Conservation (phyloP, 352 stramenopile genomes). For the Phytophthora palmivora region DNA sequence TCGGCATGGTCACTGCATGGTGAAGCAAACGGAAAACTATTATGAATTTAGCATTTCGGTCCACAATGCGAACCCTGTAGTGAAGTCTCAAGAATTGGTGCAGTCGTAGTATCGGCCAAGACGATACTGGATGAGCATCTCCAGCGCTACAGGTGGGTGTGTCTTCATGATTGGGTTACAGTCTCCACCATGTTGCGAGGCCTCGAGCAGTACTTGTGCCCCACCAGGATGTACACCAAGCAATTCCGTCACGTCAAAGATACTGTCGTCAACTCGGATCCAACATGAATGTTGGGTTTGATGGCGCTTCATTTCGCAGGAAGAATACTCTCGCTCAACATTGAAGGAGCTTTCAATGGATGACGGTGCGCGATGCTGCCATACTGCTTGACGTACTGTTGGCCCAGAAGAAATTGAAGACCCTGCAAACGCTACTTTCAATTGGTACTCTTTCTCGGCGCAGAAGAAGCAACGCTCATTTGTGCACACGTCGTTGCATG, state of each 20-base stretch:
- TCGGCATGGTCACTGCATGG: neutral
- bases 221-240: conserved; percentile 90
- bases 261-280: conserved; percentile 86
- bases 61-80: conserved; percentile 1
- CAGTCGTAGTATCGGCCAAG: conserved; percentile 75
- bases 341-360: conserved; percentile 41
- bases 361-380: conserved; percentile 36
- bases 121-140: conserved; percentile 63
- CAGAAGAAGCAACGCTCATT: conserved; percentile 76
- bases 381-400: conserved; percentile 28
- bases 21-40: conserved; percentile 5
- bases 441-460: conserved; percentile 77
- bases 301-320: conserved; percentile 90
- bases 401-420: conserved; percentile 31
- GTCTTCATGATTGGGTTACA: conserved; percentile 60
- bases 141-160: conserved; percentile 50
- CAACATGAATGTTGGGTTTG: conserved; percentile 87
- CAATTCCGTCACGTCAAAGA: conserved; percentile 94
- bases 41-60: neutral
- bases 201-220: conserved; percentile 64
- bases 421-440: conserved; percentile 54
- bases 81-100: conserved; percentile 38
- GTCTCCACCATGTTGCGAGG: conserved; percentile 57
- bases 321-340: conserved; percentile 78
- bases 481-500: conserved; percentile 79